A percentile compares a stretch with the other conserved stretches of the same genome.
Conservation (phyloP, 768 basidiomycete genomes). For the Termitomyces sp. region DNA sequence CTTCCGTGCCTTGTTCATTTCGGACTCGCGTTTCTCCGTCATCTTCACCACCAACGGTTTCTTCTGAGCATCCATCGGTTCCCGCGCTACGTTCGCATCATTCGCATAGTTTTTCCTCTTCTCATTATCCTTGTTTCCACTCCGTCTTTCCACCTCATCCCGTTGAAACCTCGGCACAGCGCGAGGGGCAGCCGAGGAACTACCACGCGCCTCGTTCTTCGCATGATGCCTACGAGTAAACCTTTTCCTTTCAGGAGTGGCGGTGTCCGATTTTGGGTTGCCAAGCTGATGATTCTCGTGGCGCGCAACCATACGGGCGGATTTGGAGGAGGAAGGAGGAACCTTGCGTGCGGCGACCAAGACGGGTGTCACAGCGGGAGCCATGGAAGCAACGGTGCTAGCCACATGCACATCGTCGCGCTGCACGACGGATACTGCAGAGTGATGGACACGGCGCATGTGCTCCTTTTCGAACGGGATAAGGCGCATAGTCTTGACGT, state of each 20-base stretch:
- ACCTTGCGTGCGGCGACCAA: background rate
- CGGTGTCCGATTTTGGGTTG: background rate
- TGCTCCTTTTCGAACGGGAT: background rate
- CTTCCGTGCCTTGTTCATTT: background rate
- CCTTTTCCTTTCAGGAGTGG: background rate
- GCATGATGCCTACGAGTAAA: slow-evolving; percentile 1
- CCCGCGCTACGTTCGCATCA: background rate
- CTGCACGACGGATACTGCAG: slow-evolving; percentile 2
- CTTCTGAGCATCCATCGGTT: background rate
- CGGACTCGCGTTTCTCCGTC: background rate
- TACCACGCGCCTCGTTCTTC: slow-evolving; percentile 4
- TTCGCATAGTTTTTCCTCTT: background rate
- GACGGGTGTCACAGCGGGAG: background rate
- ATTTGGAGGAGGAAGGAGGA: background rate
- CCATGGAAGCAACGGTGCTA: background rate
- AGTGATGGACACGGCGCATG: slow-evolving; percentile 7
- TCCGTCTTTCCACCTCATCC: background rate
- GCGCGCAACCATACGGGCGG: background rate
- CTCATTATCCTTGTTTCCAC: background rate
- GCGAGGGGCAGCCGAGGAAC: background rate
- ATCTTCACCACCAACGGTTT: background rate
- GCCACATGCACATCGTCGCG: background rate
- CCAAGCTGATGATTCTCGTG: background rate
- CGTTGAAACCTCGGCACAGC: slow-evolving; percentile 7
- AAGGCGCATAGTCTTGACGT: slow-evolving; percentile 8